Base-by-base conservation (phyloP, 352 stramenopile species). In the Phytophthora colocasiae region DNA sequence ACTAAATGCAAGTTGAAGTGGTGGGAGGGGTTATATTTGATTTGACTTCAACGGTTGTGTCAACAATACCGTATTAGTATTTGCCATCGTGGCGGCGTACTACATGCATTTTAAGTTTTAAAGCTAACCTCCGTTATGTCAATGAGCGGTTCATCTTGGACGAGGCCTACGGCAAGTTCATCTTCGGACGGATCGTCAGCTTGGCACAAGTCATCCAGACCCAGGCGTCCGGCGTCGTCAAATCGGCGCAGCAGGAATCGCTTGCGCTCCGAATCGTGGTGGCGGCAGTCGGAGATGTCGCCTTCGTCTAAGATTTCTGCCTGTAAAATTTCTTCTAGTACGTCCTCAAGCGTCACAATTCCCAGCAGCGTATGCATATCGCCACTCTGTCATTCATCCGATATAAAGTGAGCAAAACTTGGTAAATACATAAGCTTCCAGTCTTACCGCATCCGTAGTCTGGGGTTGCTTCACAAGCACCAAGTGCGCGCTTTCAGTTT, bases 261-360 rank as follows among this genome's bases (percentile, higher is more conserved):
- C 64, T 88, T 88, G 17, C 77, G 77, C 43, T 85, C 65, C 39
- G 77, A 75, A 12, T 77, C 57, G 52, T 83, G 66, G 4, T 51
- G 68, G 40, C 71, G 69, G 29, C 32, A 39, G 14, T 75, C 66
- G 6, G 67, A 62, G 3, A 89, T 76, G 78, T 99, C 96, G 15
- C 83, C 96, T 73, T 99, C 97, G 73, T 99, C 97, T 17, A 99
- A 82, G 63, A 99, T 98, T 63, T 99, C 96, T 58, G 96, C 91
- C 58, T 92, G 84, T 50, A 99, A 77, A 63, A 99, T 99, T 54
- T 98, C 92, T 69, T 99, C 97, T 43, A 99, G 90, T 17, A 99
- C 97, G 75, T 99, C 98, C 75, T 99, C 97, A 6, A 99, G 73
- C 11, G 98, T 99, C 36, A 99, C 97, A 36, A 99, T 98, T 17